phyloP scores from a whole-genome alignment of 441 rosid genomes.

The Mallotus repandus region DNA sequence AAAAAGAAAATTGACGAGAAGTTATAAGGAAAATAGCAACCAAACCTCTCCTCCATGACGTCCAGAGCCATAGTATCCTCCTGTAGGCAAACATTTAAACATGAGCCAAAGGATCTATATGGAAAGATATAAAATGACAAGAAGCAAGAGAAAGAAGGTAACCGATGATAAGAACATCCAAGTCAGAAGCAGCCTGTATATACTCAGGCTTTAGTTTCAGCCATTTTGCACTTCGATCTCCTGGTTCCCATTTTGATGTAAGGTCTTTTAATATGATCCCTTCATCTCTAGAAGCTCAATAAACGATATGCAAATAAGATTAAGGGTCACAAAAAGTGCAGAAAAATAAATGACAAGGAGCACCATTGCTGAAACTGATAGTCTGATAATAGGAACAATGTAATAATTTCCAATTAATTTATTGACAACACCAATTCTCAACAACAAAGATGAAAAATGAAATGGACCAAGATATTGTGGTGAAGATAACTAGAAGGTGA shows the following conservation, averaged over 20 bases:
- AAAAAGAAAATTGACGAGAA: conserved; percentile 2
- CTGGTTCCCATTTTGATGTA: conserved; percentile 95
- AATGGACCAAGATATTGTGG: not conserved
- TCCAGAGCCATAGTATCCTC: conserved; percentile 99
- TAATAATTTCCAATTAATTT: not conserved
- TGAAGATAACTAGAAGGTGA: not conserved
- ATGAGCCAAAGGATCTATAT: conserved; percentile 3
- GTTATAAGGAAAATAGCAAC: conserved; percentile 20
- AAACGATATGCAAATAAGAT: not conserved
- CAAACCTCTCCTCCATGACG: conserved; percentile 94
- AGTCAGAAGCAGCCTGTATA: conserved; percentile 76
- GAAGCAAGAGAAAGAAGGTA: conserved; percentile 19
- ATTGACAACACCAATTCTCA: not conserved
- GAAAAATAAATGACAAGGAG: not conserved
- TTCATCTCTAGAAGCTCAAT: conserved; percentile 61
- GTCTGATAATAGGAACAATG: not conserved
- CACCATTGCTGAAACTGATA: not conserved
- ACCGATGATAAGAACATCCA: conserved; percentile 96
- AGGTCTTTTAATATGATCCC: conserved; percentile 88
- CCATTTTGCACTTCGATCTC: conserved; percentile 99
- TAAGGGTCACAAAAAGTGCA: not conserved
- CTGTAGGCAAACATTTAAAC: conserved; percentile 36
- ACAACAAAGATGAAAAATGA: not conserved
- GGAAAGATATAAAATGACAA: not conserved
- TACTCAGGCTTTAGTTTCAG: conserved; percentile 95